These are phyloP conservation scores for Prunus dulcis DNA, from an alignment of 306 rosid genomes.

Conservation along the genomic window DNA sequence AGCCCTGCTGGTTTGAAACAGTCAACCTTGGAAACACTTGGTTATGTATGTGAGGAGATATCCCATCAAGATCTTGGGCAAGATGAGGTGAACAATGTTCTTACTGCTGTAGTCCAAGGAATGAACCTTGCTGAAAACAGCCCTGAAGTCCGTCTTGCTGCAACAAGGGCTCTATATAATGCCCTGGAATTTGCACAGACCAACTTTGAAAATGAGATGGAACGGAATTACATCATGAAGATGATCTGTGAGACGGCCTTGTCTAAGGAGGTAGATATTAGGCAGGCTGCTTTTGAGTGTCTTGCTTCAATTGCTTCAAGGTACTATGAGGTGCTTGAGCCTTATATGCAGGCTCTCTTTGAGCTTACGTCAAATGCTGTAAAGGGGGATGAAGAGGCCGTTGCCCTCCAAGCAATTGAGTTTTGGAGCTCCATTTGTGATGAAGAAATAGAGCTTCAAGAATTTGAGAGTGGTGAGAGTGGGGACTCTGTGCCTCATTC, in stretches of 20 bases:
- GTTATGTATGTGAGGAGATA: conserved; percentile 41
- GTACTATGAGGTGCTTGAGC: conserved; percentile 33
- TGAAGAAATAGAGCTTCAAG: conserved; percentile 36
- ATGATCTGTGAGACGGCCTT: conserved; percentile 32
- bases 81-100: conserved; percentile 23
- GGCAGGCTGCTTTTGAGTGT: conserved; percentile 43
- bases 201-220: conserved; percentile 37
- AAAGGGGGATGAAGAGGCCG: conserved; percentile 33
- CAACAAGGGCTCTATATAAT: conserved; percentile 33
- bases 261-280: conserved; percentile 33
- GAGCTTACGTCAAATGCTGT: conserved; percentile 40
- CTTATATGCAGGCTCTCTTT: conserved; percentile 35
- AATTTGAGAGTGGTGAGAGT: conserved; percentile 21
- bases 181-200: conserved; percentile 37
- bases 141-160: conserved; percentile 38
- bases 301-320: conserved; percentile 39
- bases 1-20: conserved; percentile 28
- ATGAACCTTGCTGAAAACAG: conserved; percentile 33
- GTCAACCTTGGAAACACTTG: conserved; percentile 39
- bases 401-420: conserved; percentile 38
- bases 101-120: conserved; percentile 41
- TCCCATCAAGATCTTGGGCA: conserved; percentile 38
- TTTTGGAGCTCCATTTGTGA: conserved; percentile 44
- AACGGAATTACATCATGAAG: conserved; percentile 35
- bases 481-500: conserved; percentile 29